A percentile compares a stretch with the other conserved stretches of the same genome.
phyloP scores from a whole-genome alignment of 495 filamentous ascomycete species.

The Trichoderma erinaceum region DNA sequence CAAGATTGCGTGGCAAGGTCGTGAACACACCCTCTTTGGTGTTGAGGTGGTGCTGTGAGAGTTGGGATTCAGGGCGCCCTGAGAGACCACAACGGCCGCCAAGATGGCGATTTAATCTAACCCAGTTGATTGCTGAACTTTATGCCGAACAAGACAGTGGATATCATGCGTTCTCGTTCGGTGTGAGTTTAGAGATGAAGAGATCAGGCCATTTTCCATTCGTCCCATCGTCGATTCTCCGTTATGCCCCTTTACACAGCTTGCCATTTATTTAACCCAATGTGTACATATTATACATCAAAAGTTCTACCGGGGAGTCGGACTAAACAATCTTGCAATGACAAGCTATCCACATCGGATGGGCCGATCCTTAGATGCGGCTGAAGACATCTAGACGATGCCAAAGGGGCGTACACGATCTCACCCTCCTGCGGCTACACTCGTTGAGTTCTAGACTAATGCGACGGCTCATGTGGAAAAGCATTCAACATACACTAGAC shows the following conservation, averaged over 20 bases:
- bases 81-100: background rate
- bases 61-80: background rate
- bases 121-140: slow-evolving; percentile 2
- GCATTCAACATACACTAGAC: too few relatives aligned
- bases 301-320: too few relatives aligned
- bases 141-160: background rate
- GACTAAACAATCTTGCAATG: background rate
- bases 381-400: background rate
- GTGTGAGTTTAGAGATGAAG: background rate
- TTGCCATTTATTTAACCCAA: background rate
- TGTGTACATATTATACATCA: background rate
- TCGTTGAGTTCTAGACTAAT: background rate
- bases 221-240: background rate
- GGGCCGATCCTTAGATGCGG: background rate
- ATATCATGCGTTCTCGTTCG: background rate
- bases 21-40: background rate
- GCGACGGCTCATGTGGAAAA: background rate
- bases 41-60: background rate
- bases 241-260: background rate
- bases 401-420: background rate
- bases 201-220: background rate
- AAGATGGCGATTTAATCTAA: background rate
- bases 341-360: background rate
- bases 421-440: background rate
- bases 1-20: background rate